Percentiles rank a stretch among this genome's conserved stretches.
Evolutionary conservation across 441 rosid species (phyloP).

Genomic region (Isatis lusitanica): DNA sequence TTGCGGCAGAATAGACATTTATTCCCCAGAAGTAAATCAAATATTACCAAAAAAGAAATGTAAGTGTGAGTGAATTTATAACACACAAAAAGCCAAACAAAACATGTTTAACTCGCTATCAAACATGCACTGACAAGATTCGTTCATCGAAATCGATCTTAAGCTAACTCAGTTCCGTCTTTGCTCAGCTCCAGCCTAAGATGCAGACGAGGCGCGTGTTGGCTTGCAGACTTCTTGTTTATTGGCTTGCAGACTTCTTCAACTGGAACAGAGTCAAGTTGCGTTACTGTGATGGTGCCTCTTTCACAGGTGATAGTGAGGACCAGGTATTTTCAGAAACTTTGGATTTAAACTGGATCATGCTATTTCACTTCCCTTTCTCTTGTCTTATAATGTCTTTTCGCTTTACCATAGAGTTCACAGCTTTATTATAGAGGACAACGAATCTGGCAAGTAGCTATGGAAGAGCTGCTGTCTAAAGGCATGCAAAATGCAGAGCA

Average conservation of each 20-base stretch:
- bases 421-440: constrained; percentile 59
- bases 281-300: constrained; percentile 95
- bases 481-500: constrained; percentile 54
- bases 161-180: background rate
- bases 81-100: too few relatives aligned
- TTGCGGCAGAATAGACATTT: background rate
- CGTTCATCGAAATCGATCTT: background rate
- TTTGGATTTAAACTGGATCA: background rate
- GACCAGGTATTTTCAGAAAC: constrained; percentile 43
- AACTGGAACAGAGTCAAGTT: constrained; percentile 89
- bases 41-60: constrained; percentile 10
- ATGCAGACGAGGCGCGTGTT: constrained; percentile 21
- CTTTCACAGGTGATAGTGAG: constrained; percentile 73
- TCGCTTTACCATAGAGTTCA: constrained; percentile 15
- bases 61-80: background rate
- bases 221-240: too few relatives aligned
- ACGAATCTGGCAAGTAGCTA: constrained; percentile 53
- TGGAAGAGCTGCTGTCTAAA: constrained; percentile 44
- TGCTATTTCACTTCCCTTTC: background rate
- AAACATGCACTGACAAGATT: constrained; percentile 24
- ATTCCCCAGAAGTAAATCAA: constrained; percentile 20
- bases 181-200: background rate
- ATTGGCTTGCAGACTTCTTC: constrained; percentile 89
- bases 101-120: background rate
- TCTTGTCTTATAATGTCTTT: background rate